Evolutionary conservation across 495 filamentous ascomycete genomes (phyloP).

Genomic region (Lasiosphaeria ovina): DNA sequence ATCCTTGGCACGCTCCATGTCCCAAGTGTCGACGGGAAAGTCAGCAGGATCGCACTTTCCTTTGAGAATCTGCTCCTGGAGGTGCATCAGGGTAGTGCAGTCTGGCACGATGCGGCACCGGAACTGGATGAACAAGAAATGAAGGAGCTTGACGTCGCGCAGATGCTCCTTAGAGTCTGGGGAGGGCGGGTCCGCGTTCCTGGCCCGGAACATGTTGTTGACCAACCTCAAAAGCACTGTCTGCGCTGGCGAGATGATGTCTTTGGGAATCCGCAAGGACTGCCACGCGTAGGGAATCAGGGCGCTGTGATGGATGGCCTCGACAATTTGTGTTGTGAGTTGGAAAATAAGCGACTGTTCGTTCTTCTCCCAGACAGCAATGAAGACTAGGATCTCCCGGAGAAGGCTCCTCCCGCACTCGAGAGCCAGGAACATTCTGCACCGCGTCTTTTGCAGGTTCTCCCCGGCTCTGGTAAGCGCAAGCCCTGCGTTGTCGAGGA

Average conservation of each 20-base stretch:
- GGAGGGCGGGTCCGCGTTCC: slow-evolving; percentile 58
- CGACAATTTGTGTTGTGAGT: slow-evolving; percentile 92
- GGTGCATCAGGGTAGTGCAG: slow-evolving; percentile 85
- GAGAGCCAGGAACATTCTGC: slow-evolving; percentile 81
- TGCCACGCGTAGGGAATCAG: slow-evolving; percentile 88
- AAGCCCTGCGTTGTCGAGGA: slow-evolving; percentile 65
- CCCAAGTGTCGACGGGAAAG: slow-evolving; percentile 93
- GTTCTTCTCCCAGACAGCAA: slow-evolving; percentile 91
- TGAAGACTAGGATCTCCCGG: slow-evolving; percentile 88
- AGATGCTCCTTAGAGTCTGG: slow-evolving; percentile 48
- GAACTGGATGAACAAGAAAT: slow-evolving; percentile 89
- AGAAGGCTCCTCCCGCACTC: slow-evolving; percentile 85
- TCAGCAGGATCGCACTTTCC: slow-evolving; percentile 56
- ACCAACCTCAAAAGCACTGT: slow-evolving; percentile 87
- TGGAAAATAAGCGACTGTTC: slow-evolving; percentile 92
- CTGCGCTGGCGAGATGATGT: slow-evolving; percentile 92
- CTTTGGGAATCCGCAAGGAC: slow-evolving; percentile 85
- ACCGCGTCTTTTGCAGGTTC: slow-evolving; percentile 81
- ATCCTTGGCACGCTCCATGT: slow-evolving; percentile 84
- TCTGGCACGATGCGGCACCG: slow-evolving; percentile 87
- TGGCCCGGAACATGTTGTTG: slow-evolving; percentile 78
- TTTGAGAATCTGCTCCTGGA: slow-evolving; percentile 81
- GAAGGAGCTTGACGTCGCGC: slow-evolving; percentile 61
- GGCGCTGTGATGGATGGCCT: slow-evolving; percentile 81
- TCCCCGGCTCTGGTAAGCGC: slow-evolving; percentile 54